These are phyloP conservation scores for Hypoxylon sp. DNA, from an alignment of 2,329 filamentous ascomycete species.

Conservation along the genomic window DNA sequence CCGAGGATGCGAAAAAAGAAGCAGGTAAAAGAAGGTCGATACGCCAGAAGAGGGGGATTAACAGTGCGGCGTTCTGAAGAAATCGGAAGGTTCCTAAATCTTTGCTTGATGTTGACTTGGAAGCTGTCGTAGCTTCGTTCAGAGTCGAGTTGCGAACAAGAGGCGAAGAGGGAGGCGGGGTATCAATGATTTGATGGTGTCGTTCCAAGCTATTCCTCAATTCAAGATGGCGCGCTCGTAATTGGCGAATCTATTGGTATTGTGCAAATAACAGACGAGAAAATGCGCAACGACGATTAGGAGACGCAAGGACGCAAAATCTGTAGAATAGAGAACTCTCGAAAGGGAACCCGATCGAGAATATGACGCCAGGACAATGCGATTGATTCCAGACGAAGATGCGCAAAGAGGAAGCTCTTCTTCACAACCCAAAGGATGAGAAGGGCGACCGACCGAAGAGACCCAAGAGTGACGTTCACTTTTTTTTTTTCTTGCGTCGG, in stretches of 20 bases:
- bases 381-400: constrained; percentile 47
- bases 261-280: constrained; percentile 36
- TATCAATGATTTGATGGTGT: constrained; percentile 44
- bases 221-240: constrained; percentile 40
- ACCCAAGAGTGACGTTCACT: constrained; percentile 45
- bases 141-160: constrained; percentile 40
- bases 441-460: constrained; percentile 43
- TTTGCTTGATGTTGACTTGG: constrained; percentile 27
- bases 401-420: constrained; percentile 39
- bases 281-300: constrained; percentile 44
- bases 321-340: constrained; percentile 41
- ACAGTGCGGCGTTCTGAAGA: constrained; percentile 30
- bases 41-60: constrained; percentile 31
- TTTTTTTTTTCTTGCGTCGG: constrained; percentile 22
- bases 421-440: constrained; percentile 40
- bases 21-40: constrained; percentile 18
- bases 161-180: constrained; percentile 42
- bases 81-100: constrained; percentile 33
- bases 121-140: constrained; percentile 49
- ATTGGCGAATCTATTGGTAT: constrained; percentile 44
- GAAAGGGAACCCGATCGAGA: constrained; percentile 46
- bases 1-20: constrained; percentile 23
- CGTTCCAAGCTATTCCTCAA: constrained; percentile 25
- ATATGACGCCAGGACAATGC: constrained; percentile 45
- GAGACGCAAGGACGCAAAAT: constrained; percentile 42